Evolutionary conservation across 208 protist species (phyloP), one percentile per base, ranked within the genome.

Genomic region (Histomonas meleagridis): DNA sequence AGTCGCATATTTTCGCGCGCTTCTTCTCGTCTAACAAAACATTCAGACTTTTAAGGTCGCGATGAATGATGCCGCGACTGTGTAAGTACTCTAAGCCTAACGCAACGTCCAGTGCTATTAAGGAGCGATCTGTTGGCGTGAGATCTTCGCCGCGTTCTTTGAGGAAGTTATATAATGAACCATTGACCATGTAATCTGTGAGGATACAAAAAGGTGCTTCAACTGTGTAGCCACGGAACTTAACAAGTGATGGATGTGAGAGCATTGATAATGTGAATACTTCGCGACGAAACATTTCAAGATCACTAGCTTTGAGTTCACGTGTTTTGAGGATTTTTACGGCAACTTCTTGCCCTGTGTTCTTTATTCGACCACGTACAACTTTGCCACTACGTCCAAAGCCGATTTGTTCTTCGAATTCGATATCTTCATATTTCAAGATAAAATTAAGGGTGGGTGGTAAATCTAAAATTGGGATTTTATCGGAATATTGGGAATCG

Each of bases 41-140:
- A 81, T 95, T 95, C 32, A 90, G 79, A 46, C 62, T 92, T 62
- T 95, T 95, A 0, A 95, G 69, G 72, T 95, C 93, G n/a, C 94
- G 32, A 90, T 95, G 94, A 40, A 95, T 76, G 5, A 95, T 81
- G 40, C 93, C 60, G 21, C 91, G 86, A 0, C 57, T 79, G 21
- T 95, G 94, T 21, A 95, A 48, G 69, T 95, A 95, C 5, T 72
- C 92, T 94, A 95, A 94, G 3, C 91, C 94, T 23, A 53, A 40
- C 5, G 93, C 91, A 32, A 94, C 62, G 60, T 93, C 94, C 53
- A 91, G 51, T 10, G 93, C 94, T 28, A 95, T 92, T 51, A 86
- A 26, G 32, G 76, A 55, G 51, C 76, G 23, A n/a, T 86, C 46
- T 26, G 76, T 86, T 38, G 76, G 76, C 12, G 76, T 40, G 38